Conservation (phyloP, 2,329 filamentous ascomycete genomes). For the Lojkania enalia region DNA sequence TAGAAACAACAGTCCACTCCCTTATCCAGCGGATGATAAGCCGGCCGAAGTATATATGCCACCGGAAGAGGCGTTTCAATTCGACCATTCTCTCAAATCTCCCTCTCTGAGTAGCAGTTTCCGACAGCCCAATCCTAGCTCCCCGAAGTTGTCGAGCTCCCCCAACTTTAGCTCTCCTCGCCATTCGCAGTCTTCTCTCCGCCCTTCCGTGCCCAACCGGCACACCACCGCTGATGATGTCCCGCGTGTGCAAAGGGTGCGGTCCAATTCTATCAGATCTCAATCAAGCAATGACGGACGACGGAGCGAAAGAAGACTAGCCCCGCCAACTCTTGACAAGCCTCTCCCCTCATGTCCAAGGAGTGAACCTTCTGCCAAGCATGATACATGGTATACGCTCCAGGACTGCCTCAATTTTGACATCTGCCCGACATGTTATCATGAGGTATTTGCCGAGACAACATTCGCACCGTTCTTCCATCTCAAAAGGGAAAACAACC, state of each 20-base stretch:
- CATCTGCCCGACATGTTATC: conserved; percentile 81
- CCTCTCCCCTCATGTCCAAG: conserved; percentile 66
- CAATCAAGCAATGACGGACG: conserved; percentile 26
- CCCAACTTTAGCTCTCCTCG: conserved; percentile 26
- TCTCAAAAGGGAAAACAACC: conserved; percentile 60
- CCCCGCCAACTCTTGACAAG: conserved; percentile 23
- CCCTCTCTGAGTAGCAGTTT: conserved; percentile 9
- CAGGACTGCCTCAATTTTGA: conserved; percentile 71
- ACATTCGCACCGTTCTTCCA: conserved; percentile 70
- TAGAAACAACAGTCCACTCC: conserved; percentile 32
- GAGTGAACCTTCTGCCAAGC: conserved; percentile 62
- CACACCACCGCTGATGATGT: conserved; percentile 27
- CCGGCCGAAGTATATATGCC: conserved; percentile 46
- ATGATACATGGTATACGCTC: conserved; percentile 81
- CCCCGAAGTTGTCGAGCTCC: conserved; percentile 25
- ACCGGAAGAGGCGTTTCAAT: conserved; percentile 48
- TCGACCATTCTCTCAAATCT: conserved; percentile 30
- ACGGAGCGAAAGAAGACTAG: conserved; percentile 21
- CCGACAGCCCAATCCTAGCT: conserved; percentile 28
- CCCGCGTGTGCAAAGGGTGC: conserved; percentile 20
- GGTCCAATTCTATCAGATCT: conserved; percentile 34
- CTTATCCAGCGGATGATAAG: conserved; percentile 52
- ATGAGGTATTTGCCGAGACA: conserved; percentile 68
- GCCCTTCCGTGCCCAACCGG: conserved; percentile 13
- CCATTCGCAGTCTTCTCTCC: conserved; percentile 15